Evolutionary conservation across 2,329 filamentous ascomycete genomes (phyloP).

Genomic region (Cytospora schulzeri): DNA sequence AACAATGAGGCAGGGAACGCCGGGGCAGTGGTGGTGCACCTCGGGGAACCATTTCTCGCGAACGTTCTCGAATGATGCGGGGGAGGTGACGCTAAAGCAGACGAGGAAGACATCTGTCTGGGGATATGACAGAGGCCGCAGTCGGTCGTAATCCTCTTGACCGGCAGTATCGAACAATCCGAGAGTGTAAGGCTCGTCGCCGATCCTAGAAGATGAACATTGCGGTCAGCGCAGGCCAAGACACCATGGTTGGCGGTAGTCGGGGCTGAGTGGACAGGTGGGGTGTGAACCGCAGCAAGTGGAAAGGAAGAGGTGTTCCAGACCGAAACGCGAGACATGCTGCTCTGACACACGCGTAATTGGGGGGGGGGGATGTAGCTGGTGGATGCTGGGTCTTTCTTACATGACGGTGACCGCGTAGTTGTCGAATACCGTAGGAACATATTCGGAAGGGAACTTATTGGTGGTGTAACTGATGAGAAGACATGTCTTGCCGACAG

Average conservation of each 20-base stretch:
- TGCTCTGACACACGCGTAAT: constrained; percentile 22
- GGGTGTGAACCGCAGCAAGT: constrained; percentile 1
- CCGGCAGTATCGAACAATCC: constrained; percentile 98
- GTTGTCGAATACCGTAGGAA: constrained; percentile 98
- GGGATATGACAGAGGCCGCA: constrained; percentile 94
- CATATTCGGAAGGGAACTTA: constrained; percentile 99
- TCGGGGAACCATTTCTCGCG: constrained; percentile 99
- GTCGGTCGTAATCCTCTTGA: constrained; percentile 98
- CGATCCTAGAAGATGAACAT: constrained; percentile 69
- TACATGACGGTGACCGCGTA: constrained; percentile 99
- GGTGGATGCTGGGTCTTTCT: constrained; percentile 47
- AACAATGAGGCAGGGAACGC: constrained; percentile 95
- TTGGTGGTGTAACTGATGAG: constrained; percentile 99
- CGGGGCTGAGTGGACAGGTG: constrained; percentile 4
- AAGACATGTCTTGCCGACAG: constrained; percentile 97
- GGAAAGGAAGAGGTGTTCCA: not conserved
- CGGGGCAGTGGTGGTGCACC: constrained; percentile 97
- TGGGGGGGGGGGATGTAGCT: constrained; percentile 22
- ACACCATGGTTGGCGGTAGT: constrained; percentile 5
- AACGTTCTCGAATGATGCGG: constrained; percentile 98
- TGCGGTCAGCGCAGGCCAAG: constrained; percentile 16
- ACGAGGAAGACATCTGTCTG: constrained; percentile 99
- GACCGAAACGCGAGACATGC: constrained; percentile 18
- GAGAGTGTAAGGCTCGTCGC: constrained; percentile 96
- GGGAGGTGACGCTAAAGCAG: constrained; percentile 97